Evolutionary conservation across 768 basidiomycete genomes (phyloP), one percentile per base, ranked within the genome.

Genomic region (Tulasnella sp.): DNA sequence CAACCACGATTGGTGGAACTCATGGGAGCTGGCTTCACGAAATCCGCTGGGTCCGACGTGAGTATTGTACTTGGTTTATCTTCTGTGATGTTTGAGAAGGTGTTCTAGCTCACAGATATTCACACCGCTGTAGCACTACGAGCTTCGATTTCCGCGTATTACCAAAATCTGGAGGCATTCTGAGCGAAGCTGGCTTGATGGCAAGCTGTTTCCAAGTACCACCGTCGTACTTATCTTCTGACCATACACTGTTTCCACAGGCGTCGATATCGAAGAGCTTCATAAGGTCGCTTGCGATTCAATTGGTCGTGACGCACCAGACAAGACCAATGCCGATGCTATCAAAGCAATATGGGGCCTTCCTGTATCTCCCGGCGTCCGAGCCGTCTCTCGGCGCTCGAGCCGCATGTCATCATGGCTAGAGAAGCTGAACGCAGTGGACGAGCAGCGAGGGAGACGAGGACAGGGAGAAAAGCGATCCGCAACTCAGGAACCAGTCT

Each of bases 11-110:
- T 87, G 3, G 81, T 76, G 2, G 89, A 92, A 65, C 66, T 93
- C 3, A 82, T 80, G 61, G 90, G 91, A 11, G 91, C 86, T 3
- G 86, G 90, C 1, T 93, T 91, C 65, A 85, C 84, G 29, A 87
- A 86, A 67, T 70, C 81, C n/a, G 72, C 74, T 0, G 63, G 71
- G 24, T 78, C 79, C 66, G 72, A 77, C 65, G 87, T 87, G 55
- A 53, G 76, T 64, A n/a, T n/a, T n/a, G n/a, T n/a, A n/a, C n/a
- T n/a, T n/a, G n/a, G n/a, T n/a, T n/a, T n/a, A n/a, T n/a, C n/a
- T n/a, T n/a, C n/a, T n/a, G n/a, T n/a, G n/a, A n/a, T n/a, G n/a
- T n/a, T n/a, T n/a, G n/a, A n/a, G n/a, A n/a, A n/a, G n/a, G n/a
- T n/a, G n/a, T n/a, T n/a, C n/a, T n/a, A n/a, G n/a, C n/a, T n/a